Evolutionary conservation across 2,329 filamentous ascomycete species (phyloP).

Genomic region (Colletotrichum sp.): DNA sequence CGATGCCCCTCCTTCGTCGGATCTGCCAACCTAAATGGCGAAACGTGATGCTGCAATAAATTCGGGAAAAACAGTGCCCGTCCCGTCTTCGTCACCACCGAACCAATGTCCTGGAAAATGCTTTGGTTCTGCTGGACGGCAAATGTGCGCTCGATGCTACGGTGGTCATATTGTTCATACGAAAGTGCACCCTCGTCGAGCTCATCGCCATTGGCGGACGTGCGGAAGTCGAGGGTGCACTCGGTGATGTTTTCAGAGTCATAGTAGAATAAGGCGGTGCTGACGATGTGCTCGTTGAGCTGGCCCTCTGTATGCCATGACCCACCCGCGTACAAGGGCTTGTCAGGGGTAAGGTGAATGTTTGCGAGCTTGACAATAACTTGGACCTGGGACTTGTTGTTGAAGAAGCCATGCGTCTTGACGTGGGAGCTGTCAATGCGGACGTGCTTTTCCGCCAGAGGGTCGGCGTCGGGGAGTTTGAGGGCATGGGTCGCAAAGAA

Average conservation of each 20-base stretch:
- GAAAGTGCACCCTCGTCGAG: conserved; percentile 24
- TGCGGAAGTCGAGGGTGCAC: conserved; percentile 54
- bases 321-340: conserved; percentile 57
- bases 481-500: neutral
- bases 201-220: conserved; percentile 35
- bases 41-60: conserved; percentile 55
- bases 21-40: conserved; percentile 57
- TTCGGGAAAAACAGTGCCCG: conserved; percentile 63
- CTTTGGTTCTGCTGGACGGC: conserved; percentile 28
- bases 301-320: conserved; percentile 61
- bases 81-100: conserved; percentile 47
- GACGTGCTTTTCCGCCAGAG: neutral
- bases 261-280: conserved; percentile 67
- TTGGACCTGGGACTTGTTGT: conserved; percentile 45
- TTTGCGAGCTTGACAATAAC: conserved; percentile 69
- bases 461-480: neutral
- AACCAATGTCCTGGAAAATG: conserved; percentile 48
- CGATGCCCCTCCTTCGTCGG: conserved; percentile 57
- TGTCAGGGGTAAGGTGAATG: conserved; percentile 63
- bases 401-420: neutral
- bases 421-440: neutral
- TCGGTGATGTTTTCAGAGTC: conserved; percentile 64
- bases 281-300: conserved; percentile 67
- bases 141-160: conserved; percentile 37
- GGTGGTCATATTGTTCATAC: conserved; percentile 36